phyloP scores from a whole-genome alignment of 2,329 filamentous ascomycete genomes.

The Paecilomyces sp. region DNA sequence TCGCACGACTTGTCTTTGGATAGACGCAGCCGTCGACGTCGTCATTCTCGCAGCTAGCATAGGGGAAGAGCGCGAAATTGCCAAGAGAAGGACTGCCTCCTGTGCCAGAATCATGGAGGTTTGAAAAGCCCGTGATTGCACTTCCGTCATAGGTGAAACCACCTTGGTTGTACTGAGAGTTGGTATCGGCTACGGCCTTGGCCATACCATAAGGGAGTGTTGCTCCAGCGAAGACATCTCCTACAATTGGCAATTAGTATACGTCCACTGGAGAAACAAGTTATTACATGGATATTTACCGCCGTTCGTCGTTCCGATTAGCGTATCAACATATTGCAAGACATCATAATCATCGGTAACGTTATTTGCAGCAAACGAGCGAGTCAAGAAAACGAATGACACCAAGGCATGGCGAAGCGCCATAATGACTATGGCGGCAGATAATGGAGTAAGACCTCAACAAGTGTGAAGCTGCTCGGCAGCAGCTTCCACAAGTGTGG shows the following conservation, averaged over 20 bases:
- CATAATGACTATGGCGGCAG: not conserved
- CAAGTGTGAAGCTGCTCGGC: not conserved
- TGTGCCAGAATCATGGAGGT: slow-evolving; percentile 46
- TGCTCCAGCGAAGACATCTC: slow-evolving; percentile 52
- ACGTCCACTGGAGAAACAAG: not conserved
- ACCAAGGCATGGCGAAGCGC: not conserved
- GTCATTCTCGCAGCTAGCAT: slow-evolving; percentile 53
- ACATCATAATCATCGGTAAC: slow-evolving; percentile 29
- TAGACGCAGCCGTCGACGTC: slow-evolving; percentile 57
- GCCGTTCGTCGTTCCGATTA: slow-evolving; percentile 49
- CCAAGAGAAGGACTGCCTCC: slow-evolving; percentile 56
- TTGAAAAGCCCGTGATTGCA: slow-evolving; percentile 44
- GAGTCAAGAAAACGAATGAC: slow-evolving; percentile 1
- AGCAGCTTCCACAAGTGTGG: not conserved
- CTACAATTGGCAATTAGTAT: slow-evolving; percentile 13
- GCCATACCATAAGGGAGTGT: slow-evolving; percentile 50
- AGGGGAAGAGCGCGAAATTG: slow-evolving; percentile 66
- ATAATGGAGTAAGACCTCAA: not conserved
- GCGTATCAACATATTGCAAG: slow-evolving; percentile 41
- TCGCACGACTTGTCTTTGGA: slow-evolving; percentile 46
- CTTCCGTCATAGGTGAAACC: slow-evolving; percentile 49
- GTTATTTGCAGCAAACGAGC: slow-evolving; percentile 5
- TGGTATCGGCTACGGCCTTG: slow-evolving; percentile 50
- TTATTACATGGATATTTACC: slow-evolving; percentile 12
- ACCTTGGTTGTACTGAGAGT: slow-evolving; percentile 45